phyloP scores from a whole-genome alignment of 345 rosid species.

The Hevea brasiliensis region DNA sequence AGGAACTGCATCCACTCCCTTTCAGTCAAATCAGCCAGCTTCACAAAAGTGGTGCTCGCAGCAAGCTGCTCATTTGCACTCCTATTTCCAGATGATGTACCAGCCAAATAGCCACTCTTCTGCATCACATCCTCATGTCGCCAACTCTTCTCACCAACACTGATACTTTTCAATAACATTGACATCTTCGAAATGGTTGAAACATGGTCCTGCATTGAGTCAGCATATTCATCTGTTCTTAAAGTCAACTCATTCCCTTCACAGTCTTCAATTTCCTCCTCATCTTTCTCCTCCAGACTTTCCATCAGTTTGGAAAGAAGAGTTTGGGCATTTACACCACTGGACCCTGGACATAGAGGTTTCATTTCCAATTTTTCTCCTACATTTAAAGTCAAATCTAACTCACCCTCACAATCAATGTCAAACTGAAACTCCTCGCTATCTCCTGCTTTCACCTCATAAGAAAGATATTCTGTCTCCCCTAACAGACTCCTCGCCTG shows the following conservation, averaged over 20 bases:
- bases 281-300: constrained; percentile 25
- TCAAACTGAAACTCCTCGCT: constrained; percentile 41
- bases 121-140: constrained; percentile 25
- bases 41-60: constrained; percentile 36
- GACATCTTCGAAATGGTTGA: constrained; percentile 30
- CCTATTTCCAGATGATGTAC: constrained; percentile 46
- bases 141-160: constrained; percentile 37
- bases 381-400: constrained; percentile 22
- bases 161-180: constrained; percentile 15
- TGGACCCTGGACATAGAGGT: background rate
- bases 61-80: constrained; percentile 38
- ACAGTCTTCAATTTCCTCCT: constrained; percentile 13
- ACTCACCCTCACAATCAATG: constrained; percentile 39
- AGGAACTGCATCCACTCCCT: constrained; percentile 54
- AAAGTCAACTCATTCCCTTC: constrained; percentile 16
- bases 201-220: background rate
- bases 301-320: constrained; percentile 51
- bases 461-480: constrained; percentile 15
- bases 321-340: constrained; percentile 22
- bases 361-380: constrained; percentile 13
- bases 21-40: constrained; percentile 38
- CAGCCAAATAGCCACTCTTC: constrained; percentile 44
- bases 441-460: constrained; percentile 21
- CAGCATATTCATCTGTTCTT: constrained; percentile 19
- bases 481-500: constrained; percentile 34